Evolutionary conservation across 495 filamentous ascomycete species (phyloP), one percentile per base, ranked within the genome.

Genomic region (Neurospora cerealis): DNA sequence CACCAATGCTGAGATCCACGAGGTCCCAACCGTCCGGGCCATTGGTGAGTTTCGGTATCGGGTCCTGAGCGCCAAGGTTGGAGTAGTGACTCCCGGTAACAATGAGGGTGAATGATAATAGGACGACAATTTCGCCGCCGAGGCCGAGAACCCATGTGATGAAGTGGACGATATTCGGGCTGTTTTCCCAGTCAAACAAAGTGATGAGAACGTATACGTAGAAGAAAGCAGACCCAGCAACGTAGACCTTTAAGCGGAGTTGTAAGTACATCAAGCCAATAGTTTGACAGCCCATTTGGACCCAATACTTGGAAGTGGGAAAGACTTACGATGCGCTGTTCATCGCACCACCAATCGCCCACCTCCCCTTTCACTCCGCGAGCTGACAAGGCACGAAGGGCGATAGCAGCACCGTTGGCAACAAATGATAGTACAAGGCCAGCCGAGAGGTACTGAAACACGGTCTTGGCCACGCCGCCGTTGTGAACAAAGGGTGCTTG

Each of bases 261-360:
- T 75, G 70, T 74, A 54, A 78, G 74, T 70, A 70, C 6, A 75
- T 40, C 21, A 40, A 10, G 17, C 34, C 38, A 46, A 72, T 46
- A 41, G n/a, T 13, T 32, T n/a, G 38, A 71, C 34, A 34, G 69
- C 32, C 34, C 39, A 17, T 38, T 11, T 32, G n/a, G 24, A 41
- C 60, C 48, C 36, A 36, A 54, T 71, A 42, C 28, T 34, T 66
- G 54, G 41, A 42, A 34, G 15, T 40, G 38, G 32, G 21, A 42
- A 39, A 71, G 24, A 87, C 92, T 83, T 90, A 98, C 95, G 80
- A 92, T 91, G 72, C 90, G 88, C 38, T 92, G 85, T 82, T 97
- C 89, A 37, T 93, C 93, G 79, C 93, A 96, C 96, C 95, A 98
- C 94, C 95, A 98, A 48, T 24, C 71, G 32, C 46, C 54, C 5